A percentile compares a stretch with the other conserved stretches of the same genome.
phyloP scores from a whole-genome alignment of 73 alveolate species.

The Tetrahymena borealis region DNA sequence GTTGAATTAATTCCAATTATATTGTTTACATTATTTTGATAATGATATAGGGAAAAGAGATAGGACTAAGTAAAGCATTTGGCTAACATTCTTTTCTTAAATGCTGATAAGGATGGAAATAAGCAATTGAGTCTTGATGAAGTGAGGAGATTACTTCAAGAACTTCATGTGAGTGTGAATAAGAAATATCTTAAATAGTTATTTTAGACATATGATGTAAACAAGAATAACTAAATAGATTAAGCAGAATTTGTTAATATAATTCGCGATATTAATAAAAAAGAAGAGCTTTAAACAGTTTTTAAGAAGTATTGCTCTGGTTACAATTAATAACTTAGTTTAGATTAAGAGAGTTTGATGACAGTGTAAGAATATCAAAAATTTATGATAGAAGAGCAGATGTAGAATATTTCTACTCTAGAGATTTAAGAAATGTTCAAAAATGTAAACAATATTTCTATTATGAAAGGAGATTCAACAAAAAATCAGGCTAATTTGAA shows the following conservation, averaged over 20 bases:
- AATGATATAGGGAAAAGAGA: background rate
- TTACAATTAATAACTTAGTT: background rate
- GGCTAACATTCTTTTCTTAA: background rate
- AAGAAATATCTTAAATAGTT: constrained; percentile 34
- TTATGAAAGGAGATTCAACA: constrained; percentile 3
- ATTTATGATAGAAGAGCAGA: constrained; percentile 21
- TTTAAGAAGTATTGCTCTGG: constrained; percentile 13
- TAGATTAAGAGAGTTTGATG: constrained; percentile 35
- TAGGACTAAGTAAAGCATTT: background rate
- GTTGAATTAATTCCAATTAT: background rate
- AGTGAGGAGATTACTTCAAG: constrained; percentile 62
- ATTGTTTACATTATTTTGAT: background rate
- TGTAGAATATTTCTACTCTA: background rate
- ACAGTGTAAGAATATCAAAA: constrained; percentile 51
- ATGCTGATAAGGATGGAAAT: constrained; percentile 63
- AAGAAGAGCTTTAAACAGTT: background rate
- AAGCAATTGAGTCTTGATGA: constrained; percentile 61
- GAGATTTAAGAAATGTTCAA: constrained; percentile 16
- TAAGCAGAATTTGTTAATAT: background rate
- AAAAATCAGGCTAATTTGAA: constrained; percentile 1
- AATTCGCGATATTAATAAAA: background rate
- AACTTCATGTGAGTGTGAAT: constrained; percentile 58
- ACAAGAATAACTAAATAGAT: background rate
- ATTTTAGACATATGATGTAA: background rate
- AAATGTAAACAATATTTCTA: background rate